A percentile compares a stretch with the other conserved stretches of the same genome.
Conservation (phyloP, 2,329 filamentous ascomycete genomes). For the Graphilbum sp. region DNA sequence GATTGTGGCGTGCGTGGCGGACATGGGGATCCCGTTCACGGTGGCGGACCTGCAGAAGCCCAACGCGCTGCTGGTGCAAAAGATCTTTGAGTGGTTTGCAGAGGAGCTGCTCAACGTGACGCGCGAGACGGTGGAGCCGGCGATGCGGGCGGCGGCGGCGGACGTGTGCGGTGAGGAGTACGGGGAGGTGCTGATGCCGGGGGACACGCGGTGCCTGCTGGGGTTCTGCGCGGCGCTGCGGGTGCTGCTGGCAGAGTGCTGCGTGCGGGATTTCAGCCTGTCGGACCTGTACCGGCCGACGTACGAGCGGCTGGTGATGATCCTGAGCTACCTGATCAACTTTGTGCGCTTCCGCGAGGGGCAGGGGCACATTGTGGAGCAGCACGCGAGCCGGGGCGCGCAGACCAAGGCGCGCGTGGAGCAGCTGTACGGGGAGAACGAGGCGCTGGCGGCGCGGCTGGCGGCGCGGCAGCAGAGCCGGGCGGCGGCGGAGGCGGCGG, state of each 20-base stretch:
- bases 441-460: slow-evolving; percentile 66
- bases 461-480: slow-evolving; percentile 69
- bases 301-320: slow-evolving; percentile 77
- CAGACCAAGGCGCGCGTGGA: slow-evolving; percentile 78
- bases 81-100: slow-evolving; percentile 96
- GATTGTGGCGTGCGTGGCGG: slow-evolving; percentile 92
- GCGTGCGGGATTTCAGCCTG: slow-evolving; percentile 86
- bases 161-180: slow-evolving; percentile 64
- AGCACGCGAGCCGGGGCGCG: slow-evolving; percentile 85
- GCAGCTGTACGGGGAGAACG: slow-evolving; percentile 67
- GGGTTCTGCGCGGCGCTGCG: slow-evolving; percentile 81
- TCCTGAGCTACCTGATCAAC: slow-evolving; percentile 97
- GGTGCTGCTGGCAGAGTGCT: slow-evolving; percentile 69
- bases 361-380: slow-evolving; percentile 76
- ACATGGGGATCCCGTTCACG: slow-evolving; percentile 84
- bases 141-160: slow-evolving; percentile 83
- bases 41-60: slow-evolving; percentile 82
- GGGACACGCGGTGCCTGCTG: slow-evolving; percentile 87
- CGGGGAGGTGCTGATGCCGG: slow-evolving; percentile 60
- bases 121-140: slow-evolving; percentile 81
- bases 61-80: slow-evolving; percentile 85
- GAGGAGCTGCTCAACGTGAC: slow-evolving; percentile 89
- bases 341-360: slow-evolving; percentile 94
- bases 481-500: slow-evolving; percentile 62
- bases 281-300: slow-evolving; percentile 83